Base-by-base conservation (phyloP, 495 filamentous ascomycete species). In the Penicillium robsamsonii region DNA sequence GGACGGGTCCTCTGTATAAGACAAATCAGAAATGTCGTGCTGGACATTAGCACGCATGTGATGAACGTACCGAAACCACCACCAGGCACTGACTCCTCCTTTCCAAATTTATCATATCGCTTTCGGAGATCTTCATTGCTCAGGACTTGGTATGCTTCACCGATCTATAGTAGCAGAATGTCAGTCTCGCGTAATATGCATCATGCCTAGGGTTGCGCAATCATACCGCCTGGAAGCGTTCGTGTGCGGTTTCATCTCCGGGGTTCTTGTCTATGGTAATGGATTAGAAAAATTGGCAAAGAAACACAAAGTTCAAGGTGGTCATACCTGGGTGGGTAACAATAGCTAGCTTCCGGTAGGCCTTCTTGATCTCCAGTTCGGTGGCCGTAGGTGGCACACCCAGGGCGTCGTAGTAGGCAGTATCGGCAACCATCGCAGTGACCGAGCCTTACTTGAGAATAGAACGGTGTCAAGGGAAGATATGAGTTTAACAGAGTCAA, bases 291-390 rank as follows among this genome's bases (percentile, higher is more conserved):
- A 0, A 5, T 6, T 35, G 22, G 4, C 20, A 9, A 5, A 4
- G 31, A 12, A 22, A 46, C 3, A 7, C n/a, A 50, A 13, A 5
- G 10, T 7, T 12, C 25, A 6, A 35, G 4, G 7, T 1, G 3
- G 11, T 1, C 70, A 30, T 72, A 86, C 83, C 83, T n/a, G 85
- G 85, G 63, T 88, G 85, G 55, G 86, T 84, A 54, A 81, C 79
- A 62, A 99, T 96, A 44, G 94, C 94, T 30, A 94, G 86, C 73
- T 92, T 97, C 57, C 94, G 83, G 72, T 99, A 99, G n/a, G 94
- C 94, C 75, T 97, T 97, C 79, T 99, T 99, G 75, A 99, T 97
- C 60, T 99, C 95, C 8, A 97, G 85, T 69, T 96, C 91, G 53
- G 91, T 88, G 17, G 94, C 95, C 11, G 86, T 90, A 41, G 92